Evolutionary conservation across 345 rosid species (phyloP).

Genomic region (Populus deltoides): DNA sequence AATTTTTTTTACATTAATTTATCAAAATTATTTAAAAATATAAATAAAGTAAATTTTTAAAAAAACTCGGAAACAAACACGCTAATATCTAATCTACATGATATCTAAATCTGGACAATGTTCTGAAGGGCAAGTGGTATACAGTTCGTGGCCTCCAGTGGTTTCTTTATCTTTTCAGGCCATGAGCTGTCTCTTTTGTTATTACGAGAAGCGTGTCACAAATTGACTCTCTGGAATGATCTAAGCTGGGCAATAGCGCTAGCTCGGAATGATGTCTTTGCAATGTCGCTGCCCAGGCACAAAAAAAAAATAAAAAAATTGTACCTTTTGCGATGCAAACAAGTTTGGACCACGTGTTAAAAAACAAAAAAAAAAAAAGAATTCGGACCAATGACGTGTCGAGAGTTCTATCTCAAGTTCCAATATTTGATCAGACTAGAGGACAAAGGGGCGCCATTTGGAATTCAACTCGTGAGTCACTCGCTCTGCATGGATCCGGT

Average conservation of each 20-base stretch:
- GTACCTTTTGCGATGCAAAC: not conserved
- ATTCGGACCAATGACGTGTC: not conserved
- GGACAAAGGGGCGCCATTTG: not conserved
- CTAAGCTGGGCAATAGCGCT: not conserved
- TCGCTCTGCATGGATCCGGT: not conserved
- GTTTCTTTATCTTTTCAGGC: no score
- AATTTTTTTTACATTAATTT: no score
- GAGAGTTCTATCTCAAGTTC: not conserved
- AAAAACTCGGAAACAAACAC: no score
- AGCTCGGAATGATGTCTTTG: not conserved
- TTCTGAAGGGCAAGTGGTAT: not conserved
- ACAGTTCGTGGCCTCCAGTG: not conserved
- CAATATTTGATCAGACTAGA: not conserved
- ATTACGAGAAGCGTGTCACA: not conserved
- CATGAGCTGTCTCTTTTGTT: not conserved
- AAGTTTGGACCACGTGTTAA: not conserved
- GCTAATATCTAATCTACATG: no score
- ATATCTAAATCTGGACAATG: not conserved
- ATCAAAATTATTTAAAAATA: no score
- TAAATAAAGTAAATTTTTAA: no score
- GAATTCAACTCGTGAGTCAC: not conserved
- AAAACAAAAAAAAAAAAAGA: no score
- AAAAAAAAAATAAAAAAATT: not conserved
- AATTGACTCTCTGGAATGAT: constrained; percentile 14
- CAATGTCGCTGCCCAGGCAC: no score